Base-by-base conservation (phyloP, 768 basidiomycete species). In the Kwoniella newhampshirensis region DNA sequence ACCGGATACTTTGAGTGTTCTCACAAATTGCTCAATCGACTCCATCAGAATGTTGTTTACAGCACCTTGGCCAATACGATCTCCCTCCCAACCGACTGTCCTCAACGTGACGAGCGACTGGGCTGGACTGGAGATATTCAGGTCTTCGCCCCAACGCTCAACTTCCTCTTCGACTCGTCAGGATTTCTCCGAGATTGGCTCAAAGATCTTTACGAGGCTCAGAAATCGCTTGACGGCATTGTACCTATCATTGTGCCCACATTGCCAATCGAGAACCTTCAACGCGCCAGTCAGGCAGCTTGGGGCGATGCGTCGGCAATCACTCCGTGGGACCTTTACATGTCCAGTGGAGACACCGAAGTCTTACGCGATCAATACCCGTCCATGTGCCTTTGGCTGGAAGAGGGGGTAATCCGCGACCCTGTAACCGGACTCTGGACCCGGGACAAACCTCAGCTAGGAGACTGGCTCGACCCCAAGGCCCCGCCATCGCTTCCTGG, bases 41-140 rank as follows among this genome's bases (percentile, higher is more conserved):
- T 73, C 1, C 64, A 70, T 46, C 18, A 61, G 18, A 73, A 73
- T 53, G 60, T 62, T n/a, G 55, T 64, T 4, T 73, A 68, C 68
- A 46, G 54, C 0, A 62, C 59, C 41, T 53, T 49, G 8, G 68
- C 62, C 36, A 73, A 73, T 42, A 67, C 63, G 20, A 44, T 73
- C 20, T 57, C 54, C 13, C 52, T 75, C 6, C 73, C 73, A 1
- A 71, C 67, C 20, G 73, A 75, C 46, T 75, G 73, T 53, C 73
- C 73, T 12, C 73, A 75, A 51, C 63, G 73, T 1, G 71, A 75
- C 49, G 73, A 75, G 51, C 62, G 74, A 27, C 49, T 75, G 17
- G 73, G 73, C 8, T 75, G 73, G 73, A 75, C 73, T 0, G 73
- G 73, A 8, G 73, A 75, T 43, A 60, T 75, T 12, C 69, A 70